A percentile compares a stretch with the other conserved stretches of the same genome.
These are phyloP conservation scores for Talaromyces nanjingensis DNA, from an alignment of 495 filamentous ascomycete genomes.

Conservation along the genomic window DNA sequence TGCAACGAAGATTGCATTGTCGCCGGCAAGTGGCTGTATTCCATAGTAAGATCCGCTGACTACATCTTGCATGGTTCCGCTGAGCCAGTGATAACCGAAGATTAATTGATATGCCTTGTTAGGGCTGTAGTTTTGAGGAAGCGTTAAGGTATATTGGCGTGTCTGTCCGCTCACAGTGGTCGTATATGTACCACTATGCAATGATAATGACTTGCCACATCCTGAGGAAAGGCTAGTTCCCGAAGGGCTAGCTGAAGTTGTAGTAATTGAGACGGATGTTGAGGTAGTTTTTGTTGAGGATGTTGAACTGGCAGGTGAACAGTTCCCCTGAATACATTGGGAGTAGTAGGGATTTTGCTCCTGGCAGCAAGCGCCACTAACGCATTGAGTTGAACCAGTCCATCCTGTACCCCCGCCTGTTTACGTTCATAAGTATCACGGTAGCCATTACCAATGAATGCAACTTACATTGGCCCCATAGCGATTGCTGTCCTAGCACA, in stretches of 20 bases:
- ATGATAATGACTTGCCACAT: conserved; percentile 31
- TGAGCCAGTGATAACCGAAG: conserved; percentile 33
- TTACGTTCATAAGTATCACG: too few relatives aligned
- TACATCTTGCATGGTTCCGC: conserved; percentile 29
- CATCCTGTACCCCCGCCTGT: conserved; percentile 30
- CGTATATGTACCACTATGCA: conserved; percentile 21
- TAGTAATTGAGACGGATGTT: neutral
- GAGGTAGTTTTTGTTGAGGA: neutral
- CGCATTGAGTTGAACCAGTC: conserved; percentile 31
- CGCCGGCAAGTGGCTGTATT: conserved; percentile 25
- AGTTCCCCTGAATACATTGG: conserved; percentile 22
- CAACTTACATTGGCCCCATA: conserved; percentile 28
- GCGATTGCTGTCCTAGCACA: conserved; percentile 3
- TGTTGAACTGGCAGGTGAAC: neutral
- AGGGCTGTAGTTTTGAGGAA: conserved; percentile 34
- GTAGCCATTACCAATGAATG: too few relatives aligned
- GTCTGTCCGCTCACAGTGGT: conserved; percentile 15
- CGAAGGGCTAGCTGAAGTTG: neutral
- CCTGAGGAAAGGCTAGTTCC: conserved; percentile 21
- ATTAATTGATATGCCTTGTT: conserved; percentile 31
- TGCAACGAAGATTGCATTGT: conserved; percentile 32
- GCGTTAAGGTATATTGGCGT: conserved; percentile 27
- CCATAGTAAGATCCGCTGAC: conserved; percentile 33
- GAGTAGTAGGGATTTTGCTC: conserved; percentile 36
- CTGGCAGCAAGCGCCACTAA: conserved; percentile 33